Evolutionary conservation across 345 rosid genomes (phyloP).

Genomic region (Orychophragmus violaceus): DNA sequence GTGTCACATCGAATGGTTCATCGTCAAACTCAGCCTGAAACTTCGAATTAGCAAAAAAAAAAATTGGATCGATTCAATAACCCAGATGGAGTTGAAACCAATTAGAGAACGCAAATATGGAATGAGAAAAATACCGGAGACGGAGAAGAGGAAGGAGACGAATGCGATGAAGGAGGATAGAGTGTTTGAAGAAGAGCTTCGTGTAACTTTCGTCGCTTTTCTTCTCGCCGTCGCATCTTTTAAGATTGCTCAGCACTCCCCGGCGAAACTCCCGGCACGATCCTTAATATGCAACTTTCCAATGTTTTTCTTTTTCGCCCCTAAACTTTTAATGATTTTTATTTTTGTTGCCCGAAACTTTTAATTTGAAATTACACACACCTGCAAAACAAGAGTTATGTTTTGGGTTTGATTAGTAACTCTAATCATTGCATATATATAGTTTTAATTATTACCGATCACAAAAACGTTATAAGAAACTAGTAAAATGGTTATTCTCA

Average conservation of each 20-base stretch:
- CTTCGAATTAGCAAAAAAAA: too few relatives aligned
- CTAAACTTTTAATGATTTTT: background rate
- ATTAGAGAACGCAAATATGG: background rate
- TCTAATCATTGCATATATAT: too few relatives aligned
- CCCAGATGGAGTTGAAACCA: too few relatives aligned
- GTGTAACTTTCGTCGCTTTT: constrained; percentile 51
- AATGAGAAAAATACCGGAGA: background rate
- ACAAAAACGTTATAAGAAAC: too few relatives aligned
- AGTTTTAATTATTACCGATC: too few relatives aligned
- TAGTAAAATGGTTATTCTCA: too few relatives aligned
- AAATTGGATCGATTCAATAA: too few relatives aligned
- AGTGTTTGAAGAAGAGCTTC: constrained; percentile 58
- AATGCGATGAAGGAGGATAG: constrained; percentile 43
- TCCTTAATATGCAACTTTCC: background rate
- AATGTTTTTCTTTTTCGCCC: background rate
- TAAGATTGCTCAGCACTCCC: background rate
- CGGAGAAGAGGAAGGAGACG: constrained; percentile 12
- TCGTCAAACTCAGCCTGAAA: constrained; percentile 21
- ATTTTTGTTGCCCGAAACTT: background rate
- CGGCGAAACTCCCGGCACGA: background rate
- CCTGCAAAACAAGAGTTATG: background rate
- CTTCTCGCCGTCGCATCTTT: constrained; percentile 46
- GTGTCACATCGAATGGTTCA: constrained; percentile 29
- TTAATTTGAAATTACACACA: background rate
- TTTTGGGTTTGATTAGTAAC: too few relatives aligned